These are phyloP conservation scores for Nannizzia gypsea DNA, from an alignment of 2,329 filamentous ascomycete species.

Conservation along the genomic window DNA sequence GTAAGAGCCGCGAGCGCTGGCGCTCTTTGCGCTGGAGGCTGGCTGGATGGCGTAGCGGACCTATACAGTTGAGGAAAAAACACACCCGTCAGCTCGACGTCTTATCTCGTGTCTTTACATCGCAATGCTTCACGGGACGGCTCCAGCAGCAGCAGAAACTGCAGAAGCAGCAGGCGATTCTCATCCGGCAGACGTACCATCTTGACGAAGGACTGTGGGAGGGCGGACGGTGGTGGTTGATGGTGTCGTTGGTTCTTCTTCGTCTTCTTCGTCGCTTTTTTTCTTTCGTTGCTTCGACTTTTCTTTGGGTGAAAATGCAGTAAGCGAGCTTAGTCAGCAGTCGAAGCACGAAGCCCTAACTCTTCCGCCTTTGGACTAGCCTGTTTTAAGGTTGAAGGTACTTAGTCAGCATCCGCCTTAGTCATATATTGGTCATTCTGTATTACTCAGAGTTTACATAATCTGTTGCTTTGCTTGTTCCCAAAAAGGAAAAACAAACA, in stretches of 20 bases:
- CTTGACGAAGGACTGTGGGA: slow-evolving; percentile 30
- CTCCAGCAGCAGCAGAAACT: neutral
- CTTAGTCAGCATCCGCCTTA: neutral
- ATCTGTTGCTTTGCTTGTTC: neutral
- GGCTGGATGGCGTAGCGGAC: slow-evolving; percentile 93
- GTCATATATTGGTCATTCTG: neutral
- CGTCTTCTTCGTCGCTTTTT: slow-evolving; percentile 16
- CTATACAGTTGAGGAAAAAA: slow-evolving; percentile 37
- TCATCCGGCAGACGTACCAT: slow-evolving; percentile 29
- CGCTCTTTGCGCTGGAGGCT: slow-evolving; percentile 82
- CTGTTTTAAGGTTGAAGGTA: neutral
- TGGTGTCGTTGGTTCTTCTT: slow-evolving; percentile 21
- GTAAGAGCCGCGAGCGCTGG: slow-evolving; percentile 96
- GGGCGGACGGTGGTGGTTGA: slow-evolving; percentile 29
- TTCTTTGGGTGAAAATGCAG: neutral
- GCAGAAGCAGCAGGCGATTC: neutral
- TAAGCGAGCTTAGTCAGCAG: slow-evolving; percentile 14
- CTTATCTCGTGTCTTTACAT: neutral
- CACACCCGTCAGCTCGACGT: neutral
- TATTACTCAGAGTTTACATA: neutral
- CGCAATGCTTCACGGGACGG: neutral
- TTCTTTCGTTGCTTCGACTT: slow-evolving; percentile 17
- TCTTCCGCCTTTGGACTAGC: slow-evolving; percentile 19
- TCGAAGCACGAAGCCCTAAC: slow-evolving; percentile 26
- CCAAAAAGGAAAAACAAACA: neutral